Conservation (phyloP, 208 protist species). For the Crithidia fasciculata region DNA sequence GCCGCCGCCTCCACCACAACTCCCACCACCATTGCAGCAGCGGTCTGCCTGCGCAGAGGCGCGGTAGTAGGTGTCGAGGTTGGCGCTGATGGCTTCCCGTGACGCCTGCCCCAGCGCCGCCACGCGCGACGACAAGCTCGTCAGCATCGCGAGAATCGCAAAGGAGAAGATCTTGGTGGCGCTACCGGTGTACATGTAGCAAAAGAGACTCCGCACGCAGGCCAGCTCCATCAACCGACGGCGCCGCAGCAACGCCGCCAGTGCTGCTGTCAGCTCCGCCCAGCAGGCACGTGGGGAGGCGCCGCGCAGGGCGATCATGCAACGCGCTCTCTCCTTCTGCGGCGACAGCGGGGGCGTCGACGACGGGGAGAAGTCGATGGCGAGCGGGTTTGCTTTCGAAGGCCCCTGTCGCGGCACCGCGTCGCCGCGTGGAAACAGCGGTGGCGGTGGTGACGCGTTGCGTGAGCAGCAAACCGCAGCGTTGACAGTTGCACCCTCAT, state of each 20-base stretch:
- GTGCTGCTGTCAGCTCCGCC: conserved; percentile 39
- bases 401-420: not conserved
- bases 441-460: not conserved
- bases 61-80: conserved; percentile 35
- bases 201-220: conserved; percentile 53
- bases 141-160: conserved; percentile 47
- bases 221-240: conserved; percentile 35
- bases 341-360: not conserved
- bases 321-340: not conserved
- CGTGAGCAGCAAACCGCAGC: not conserved
- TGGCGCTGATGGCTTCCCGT: conserved; percentile 41
- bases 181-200: conserved; percentile 62
- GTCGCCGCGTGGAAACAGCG: not conserved
- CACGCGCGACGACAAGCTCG: conserved; percentile 49
- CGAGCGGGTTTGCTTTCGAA: conserved; percentile 6
- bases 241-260: conserved; percentile 37
- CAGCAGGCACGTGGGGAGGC: conserved; percentile 47
- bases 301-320: conserved; percentile 10
- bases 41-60: not conserved
- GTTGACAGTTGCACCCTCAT: not conserved
- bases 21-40: not conserved
- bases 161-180: conserved; percentile 40
- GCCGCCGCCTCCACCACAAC: not conserved
- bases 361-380: conserved; percentile 1
- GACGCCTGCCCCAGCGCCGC: conserved; percentile 35